Percentiles rank a stretch among this genome's conserved stretches.
phyloP scores from a whole-genome alignment of 441 rosid species.

The Geranium incanum region DNA sequence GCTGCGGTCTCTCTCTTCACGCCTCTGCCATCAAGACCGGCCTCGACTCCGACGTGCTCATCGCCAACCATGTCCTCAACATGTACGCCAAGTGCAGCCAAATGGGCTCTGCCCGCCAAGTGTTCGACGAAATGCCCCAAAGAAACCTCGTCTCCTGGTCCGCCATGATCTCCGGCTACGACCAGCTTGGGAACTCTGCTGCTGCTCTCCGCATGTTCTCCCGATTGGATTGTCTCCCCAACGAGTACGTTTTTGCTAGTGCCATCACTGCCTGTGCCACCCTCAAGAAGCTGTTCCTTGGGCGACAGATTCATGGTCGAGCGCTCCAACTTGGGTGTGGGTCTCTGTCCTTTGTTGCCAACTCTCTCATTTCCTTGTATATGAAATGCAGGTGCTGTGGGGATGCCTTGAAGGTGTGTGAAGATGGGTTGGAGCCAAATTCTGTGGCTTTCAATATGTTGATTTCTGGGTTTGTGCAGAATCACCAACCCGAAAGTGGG shows the following conservation, averaged over 20 bases:
- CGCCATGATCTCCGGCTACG: slow-evolving; percentile 56
- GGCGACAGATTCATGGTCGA: slow-evolving; percentile 48
- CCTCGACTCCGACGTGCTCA: slow-evolving; percentile 26
- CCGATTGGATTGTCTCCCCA: slow-evolving; percentile 32
- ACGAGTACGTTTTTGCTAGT: slow-evolving; percentile 43
- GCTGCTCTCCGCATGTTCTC: slow-evolving; percentile 40
- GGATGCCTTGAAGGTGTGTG: slow-evolving; percentile 35
- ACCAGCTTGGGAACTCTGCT: slow-evolving; percentile 32
- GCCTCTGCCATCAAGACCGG: slow-evolving; percentile 40
- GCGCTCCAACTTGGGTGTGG: slow-evolving; percentile 40
- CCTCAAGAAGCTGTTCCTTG: slow-evolving; percentile 26
- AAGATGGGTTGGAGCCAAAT: slow-evolving; percentile 25
- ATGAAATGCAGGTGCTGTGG: slow-evolving; percentile 40
- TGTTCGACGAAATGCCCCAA: slow-evolving; percentile 49
- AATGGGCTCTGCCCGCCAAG: slow-evolving; percentile 27
- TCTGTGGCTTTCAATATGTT: slow-evolving; percentile 45
- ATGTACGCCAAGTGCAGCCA: slow-evolving; percentile 49
- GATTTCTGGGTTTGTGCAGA: slow-evolving; percentile 50
- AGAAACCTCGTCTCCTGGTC: slow-evolving; percentile 61
- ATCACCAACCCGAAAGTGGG: slow-evolving; percentile 32
- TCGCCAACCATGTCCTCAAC: slow-evolving; percentile 45
- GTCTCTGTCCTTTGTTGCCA: slow-evolving; percentile 39
- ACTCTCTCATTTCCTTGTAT: slow-evolving; percentile 52
- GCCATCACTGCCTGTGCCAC: slow-evolving; percentile 41
- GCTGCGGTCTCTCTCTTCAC: slow-evolving; percentile 41